A percentile compares a stretch with the other conserved stretches of the same genome.
These are phyloP conservation scores for Shiraia sp. DNA, from an alignment of 2,329 filamentous ascomycete species.

Conservation along the genomic window DNA sequence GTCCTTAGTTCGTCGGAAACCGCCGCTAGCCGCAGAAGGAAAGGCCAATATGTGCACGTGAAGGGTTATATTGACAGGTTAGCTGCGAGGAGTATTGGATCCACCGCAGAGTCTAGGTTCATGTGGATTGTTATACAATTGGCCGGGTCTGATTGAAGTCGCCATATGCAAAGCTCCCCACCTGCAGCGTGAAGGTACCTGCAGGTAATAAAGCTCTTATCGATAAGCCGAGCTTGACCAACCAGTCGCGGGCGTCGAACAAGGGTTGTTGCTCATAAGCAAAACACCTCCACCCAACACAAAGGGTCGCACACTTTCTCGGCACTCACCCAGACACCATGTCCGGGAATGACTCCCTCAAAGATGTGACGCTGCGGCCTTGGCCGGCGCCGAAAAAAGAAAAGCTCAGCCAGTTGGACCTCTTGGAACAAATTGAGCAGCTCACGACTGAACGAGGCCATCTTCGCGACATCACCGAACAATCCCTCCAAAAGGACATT, in stretches of 20 bases:
- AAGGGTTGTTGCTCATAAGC: slow-evolving; percentile 21
- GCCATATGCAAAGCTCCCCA: not conserved
- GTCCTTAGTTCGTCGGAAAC: slow-evolving; percentile 30
- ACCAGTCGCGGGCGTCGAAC: slow-evolving; percentile 16
- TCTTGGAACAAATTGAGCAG: slow-evolving; percentile 77
- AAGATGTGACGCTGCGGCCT: slow-evolving; percentile 64
- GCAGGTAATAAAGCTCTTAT: slow-evolving; percentile 8
- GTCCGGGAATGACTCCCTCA: slow-evolving; percentile 29
- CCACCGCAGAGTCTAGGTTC: not conserved
- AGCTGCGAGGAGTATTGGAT: too few species aligned
- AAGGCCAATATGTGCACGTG: slow-evolving; percentile 21
- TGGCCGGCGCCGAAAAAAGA: slow-evolving; percentile 58
- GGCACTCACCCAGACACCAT: slow-evolving; percentile 16
- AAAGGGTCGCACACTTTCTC: slow-evolving; percentile 2
- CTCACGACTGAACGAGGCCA: slow-evolving; percentile 79
- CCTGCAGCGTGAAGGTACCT: not conserved
- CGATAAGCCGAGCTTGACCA: slow-evolving; percentile 13
- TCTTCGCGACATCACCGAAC: slow-evolving; percentile 79
- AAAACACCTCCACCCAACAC: slow-evolving; percentile 10
- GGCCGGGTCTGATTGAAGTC: not conserved
- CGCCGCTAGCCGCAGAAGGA: slow-evolving; percentile 27
- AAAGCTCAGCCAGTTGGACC: slow-evolving; percentile 54
- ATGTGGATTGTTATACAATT: not conserved
- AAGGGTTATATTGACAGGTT: slow-evolving; percentile 6
- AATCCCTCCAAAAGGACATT: slow-evolving; percentile 71